phyloP scores from a whole-genome alignment of 176 grass and related monocot species.

The Oryza brachyantha region DNA sequence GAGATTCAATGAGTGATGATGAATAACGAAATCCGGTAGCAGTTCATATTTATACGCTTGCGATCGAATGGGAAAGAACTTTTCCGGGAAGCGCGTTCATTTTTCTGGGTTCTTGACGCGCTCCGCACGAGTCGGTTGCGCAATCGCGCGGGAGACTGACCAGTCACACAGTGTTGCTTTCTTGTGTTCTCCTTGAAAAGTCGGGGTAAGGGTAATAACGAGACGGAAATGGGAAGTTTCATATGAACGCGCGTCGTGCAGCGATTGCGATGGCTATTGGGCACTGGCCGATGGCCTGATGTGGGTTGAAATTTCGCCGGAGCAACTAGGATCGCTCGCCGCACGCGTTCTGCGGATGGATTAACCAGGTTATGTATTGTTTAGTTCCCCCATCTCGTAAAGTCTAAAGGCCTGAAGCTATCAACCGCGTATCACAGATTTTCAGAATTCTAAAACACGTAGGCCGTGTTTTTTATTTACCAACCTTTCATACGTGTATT shows the following conservation, averaged over 20 bases:
- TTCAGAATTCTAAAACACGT: too few species aligned
- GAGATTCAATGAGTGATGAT: not conserved
- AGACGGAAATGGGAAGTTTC: not conserved
- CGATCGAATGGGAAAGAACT: not conserved
- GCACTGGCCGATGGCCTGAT: not conserved
- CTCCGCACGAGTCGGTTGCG: not conserved
- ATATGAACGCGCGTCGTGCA: not conserved
- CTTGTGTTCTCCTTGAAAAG: not conserved
- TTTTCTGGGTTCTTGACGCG: conserved; percentile 19
- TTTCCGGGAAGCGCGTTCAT: not conserved
- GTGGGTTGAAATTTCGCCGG: not conserved
- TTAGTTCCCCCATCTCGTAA: too few species aligned
- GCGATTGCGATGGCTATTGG: not conserved
- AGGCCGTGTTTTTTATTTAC: too few species aligned
- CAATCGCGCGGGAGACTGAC: too few species aligned
- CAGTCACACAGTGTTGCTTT: not conserved
- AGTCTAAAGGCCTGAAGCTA: too few species aligned
- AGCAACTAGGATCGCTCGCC: too few species aligned
- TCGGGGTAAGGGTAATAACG: not conserved
- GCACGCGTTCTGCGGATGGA: too few species aligned
- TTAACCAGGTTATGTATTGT: too few species aligned
- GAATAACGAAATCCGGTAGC: not conserved
- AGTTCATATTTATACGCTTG: conserved; percentile 36
- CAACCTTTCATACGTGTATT: too few species aligned
- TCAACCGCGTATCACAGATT: too few species aligned